phyloP scores from a whole-genome alignment of 139 green algal species.

The Chlorella sp. region DNA sequence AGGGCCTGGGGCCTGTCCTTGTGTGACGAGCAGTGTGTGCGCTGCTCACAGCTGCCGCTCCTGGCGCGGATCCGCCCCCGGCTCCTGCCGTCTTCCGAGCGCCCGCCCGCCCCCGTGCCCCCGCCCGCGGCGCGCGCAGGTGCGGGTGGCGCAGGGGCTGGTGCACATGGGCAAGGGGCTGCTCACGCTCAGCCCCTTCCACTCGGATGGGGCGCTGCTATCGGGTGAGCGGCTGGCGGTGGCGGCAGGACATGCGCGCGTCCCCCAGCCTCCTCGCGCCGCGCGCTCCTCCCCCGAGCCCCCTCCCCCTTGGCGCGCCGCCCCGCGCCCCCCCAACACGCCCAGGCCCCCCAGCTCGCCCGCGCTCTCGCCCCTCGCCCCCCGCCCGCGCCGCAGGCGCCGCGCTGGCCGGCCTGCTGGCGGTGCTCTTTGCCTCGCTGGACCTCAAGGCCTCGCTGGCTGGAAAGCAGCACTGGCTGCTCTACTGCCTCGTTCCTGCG shows the following conservation, averaged over 20 bases:
- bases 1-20: no score
- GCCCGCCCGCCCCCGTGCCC: no score
- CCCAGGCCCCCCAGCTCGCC: no score
- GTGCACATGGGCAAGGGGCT: slow-evolving; percentile 98
- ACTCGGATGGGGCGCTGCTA: slow-evolving; percentile 87
- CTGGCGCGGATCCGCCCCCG: no score
- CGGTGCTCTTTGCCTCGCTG: slow-evolving; percentile 76
- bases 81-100: no score
- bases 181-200: slow-evolving; percentile 88
- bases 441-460: slow-evolving; percentile 80
- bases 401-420: slow-evolving; percentile 81
- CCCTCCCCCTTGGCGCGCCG: not conserved
- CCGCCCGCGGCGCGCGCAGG: no score
- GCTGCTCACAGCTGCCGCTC: no score
- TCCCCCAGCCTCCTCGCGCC: not conserved
- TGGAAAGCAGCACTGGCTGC: slow-evolving; percentile 90
- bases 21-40: no score
- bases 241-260: not conserved
- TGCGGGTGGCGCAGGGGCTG: slow-evolving; percentile 51
- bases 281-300: no score
- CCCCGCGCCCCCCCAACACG: no score
- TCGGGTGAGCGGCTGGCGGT: slow-evolving; percentile 52
- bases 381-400: slow-evolving; percentile 50
- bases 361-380: not conserved
- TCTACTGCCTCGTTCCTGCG: slow-evolving; percentile 90